Base-by-base conservation (phyloP, 2,329 filamentous ascomycete species). In the Epichloe bromicola region DNA sequence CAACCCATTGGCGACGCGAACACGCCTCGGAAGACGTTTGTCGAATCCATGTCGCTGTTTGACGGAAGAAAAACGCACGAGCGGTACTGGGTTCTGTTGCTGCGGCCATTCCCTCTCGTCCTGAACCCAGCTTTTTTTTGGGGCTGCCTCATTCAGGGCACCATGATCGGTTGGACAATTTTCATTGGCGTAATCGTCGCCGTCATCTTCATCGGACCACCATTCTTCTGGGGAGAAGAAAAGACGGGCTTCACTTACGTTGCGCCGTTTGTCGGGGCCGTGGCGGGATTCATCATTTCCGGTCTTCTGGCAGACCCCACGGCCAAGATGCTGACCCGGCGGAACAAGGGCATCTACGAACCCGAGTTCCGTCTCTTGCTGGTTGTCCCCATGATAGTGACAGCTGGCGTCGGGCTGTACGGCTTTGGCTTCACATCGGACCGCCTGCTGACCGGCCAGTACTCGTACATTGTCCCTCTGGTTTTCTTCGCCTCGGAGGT, bases 81-180 rank as follows among this genome's bases (percentile, higher is more conserved):
- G 55, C 73, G 69, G 46, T 91, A 91, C 67, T 74, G 71, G 67
- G 77, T 79, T 54, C 69, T 83, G 7, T 61, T 80, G 15, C 61
- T 82, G n/a, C 79, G 90, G 3, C 91, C 90, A 0, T 83, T 96
- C 49, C 87, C 87, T 0, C 76, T 96, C 1, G 84, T 95, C 58
- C 65, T 85, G 6, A 90, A 96, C 63, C 90, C 89, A 0, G 87
- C 86, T 7, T 88, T 96, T 58, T 67, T 94, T 40, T 95, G 88
- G 86, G 75, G 73, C 23, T 75, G 74, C 60, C 73, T 96, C 3
- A 87, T 90, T 47, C 90, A 95, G 73, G 90, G 90, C 15, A 80
- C 86, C 4, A 80, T 95, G 62, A 95, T 96, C 61, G 91, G 90
- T 56, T 97, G 91, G 90, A 95, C 90, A 1, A 87, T 96, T 15